Percentiles rank a stretch among this genome's conserved stretches.
Conservation (phyloP, 768 basidiomycete species). For the Termitomyces sp. region DNA sequence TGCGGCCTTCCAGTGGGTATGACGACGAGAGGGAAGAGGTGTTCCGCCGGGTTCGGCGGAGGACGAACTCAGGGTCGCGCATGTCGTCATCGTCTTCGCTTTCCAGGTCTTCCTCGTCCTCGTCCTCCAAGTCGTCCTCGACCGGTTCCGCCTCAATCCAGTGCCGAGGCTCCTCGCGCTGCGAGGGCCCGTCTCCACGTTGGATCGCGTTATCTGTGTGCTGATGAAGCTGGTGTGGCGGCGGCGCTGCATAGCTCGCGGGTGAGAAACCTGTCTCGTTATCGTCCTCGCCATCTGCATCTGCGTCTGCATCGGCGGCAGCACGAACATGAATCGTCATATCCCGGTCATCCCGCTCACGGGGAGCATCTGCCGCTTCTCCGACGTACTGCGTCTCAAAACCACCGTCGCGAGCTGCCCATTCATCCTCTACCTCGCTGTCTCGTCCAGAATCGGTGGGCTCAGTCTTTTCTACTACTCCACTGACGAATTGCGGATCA, state of each 20-base stretch:
- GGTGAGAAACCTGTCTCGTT: constrained; percentile 25
- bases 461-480: not conserved
- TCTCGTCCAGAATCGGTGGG: not conserved
- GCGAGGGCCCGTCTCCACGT: constrained; percentile 16
- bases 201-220: not conserved
- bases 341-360: not conserved
- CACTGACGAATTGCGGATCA: constrained; percentile 11
- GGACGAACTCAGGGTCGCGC: constrained; percentile 29
- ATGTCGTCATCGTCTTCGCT: constrained; percentile 25
- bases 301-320: constrained; percentile 17
- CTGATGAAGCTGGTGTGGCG: constrained; percentile 10
- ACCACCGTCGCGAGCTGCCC: not conserved
- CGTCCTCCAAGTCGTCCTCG: constrained; percentile 15
- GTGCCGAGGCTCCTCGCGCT: not conserved
- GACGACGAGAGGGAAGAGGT: not conserved
- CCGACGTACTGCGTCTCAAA: constrained; percentile 4
- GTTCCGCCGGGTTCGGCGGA: constrained; percentile 19
- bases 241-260: constrained; percentile 20
- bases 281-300: constrained; percentile 23
- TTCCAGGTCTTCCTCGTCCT: constrained; percentile 23
- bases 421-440: constrained; percentile 2
- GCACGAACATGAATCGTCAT: not conserved
- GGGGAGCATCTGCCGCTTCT: not conserved
- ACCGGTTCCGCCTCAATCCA: constrained; percentile 1
- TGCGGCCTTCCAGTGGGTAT: constrained; percentile 4